Evolutionary conservation across 1,284 basidiomycete genomes (phyloP).

Genomic region (Phenoliferia sp.): DNA sequence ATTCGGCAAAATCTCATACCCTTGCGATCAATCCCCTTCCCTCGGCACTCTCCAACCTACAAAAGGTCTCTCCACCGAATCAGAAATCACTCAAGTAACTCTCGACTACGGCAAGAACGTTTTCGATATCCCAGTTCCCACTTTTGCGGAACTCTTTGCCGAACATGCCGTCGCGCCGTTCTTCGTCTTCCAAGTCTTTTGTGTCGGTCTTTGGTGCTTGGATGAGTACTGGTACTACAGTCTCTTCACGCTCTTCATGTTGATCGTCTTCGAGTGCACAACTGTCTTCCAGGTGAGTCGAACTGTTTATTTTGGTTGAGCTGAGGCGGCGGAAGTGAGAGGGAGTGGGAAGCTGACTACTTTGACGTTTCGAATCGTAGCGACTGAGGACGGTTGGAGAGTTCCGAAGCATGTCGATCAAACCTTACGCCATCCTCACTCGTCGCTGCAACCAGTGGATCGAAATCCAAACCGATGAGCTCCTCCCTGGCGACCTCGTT

Average conservation of each 20-base stretch:
- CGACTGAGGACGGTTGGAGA: constrained; percentile 83
- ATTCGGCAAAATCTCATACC: constrained; percentile 85
- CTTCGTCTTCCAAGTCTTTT: constrained; percentile 95
- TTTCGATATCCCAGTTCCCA: constrained; percentile 91
- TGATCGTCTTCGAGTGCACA: constrained; percentile 92
- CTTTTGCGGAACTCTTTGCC: constrained; percentile 77
- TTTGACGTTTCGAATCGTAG: constrained; percentile 45
- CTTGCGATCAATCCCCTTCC: constrained; percentile 67
- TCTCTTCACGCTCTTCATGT: constrained; percentile 93
- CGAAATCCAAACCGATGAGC: constrained; percentile 70
- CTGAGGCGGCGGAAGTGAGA: too few species aligned
- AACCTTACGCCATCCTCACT: constrained; percentile 76
- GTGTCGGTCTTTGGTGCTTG: constrained; percentile 88
- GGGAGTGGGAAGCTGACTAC: constrained; percentile 32
- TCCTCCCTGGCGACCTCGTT: constrained; percentile 85
- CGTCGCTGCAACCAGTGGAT: constrained; percentile 76
- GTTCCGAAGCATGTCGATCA: constrained; percentile 90
- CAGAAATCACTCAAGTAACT: constrained; percentile 42
- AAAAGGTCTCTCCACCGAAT: constrained; percentile 44
- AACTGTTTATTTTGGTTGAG: neutral
- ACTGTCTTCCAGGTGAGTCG: constrained; percentile 84
- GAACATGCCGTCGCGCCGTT: constrained; percentile 93
- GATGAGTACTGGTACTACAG: constrained; percentile 99
- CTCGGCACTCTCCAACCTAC: constrained; percentile 65
- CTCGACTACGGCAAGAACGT: constrained; percentile 80